Evolutionary conservation across 352 stramenopile genomes (phyloP).

Genomic region (Pythium vanterpoolii): DNA sequence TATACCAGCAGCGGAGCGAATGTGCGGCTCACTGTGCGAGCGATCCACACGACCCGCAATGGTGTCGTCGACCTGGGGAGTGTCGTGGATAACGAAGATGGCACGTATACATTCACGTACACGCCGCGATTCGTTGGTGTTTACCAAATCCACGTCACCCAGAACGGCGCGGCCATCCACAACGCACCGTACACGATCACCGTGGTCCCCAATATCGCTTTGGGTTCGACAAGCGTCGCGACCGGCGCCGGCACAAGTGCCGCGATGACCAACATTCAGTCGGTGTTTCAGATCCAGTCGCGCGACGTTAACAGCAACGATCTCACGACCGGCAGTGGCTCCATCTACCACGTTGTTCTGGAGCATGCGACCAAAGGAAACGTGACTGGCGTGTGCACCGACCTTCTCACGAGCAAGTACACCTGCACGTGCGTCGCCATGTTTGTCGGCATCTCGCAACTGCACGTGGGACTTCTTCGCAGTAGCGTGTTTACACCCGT

Average conservation of each 20-base stretch:
- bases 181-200: slow-evolving; percentile 62
- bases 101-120: slow-evolving; percentile 32
- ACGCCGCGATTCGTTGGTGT: slow-evolving; percentile 28
- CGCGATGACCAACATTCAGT: slow-evolving; percentile 54
- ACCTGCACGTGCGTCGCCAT: slow-evolving; percentile 57
- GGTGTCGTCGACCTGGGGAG: slow-evolving; percentile 22
- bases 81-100: slow-evolving; percentile 27
- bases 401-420: slow-evolving; percentile 57
- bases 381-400: slow-evolving; percentile 40
- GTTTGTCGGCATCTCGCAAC: slow-evolving; percentile 31
- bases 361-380: slow-evolving; percentile 33
- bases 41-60: slow-evolving; percentile 28
- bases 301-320: slow-evolving; percentile 57
- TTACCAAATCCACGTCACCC: slow-evolving; percentile 40
- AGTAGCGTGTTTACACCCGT: slow-evolving; percentile 26
- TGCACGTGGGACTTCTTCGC: slow-evolving; percentile 34
- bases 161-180: slow-evolving; percentile 39
- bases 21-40: slow-evolving; percentile 32
- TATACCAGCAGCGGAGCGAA: slow-evolving; percentile 26
- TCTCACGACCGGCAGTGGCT: slow-evolving; percentile 35
- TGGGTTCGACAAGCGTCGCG: slow-evolving; percentile 41
- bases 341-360: slow-evolving; percentile 35
- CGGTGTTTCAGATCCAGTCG: slow-evolving; percentile 53
- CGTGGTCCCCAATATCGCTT: slow-evolving; percentile 41
- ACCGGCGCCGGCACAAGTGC: slow-evolving; percentile 30